phyloP scores from a whole-genome alignment of 805 yeast genomes.

The Yarrowia bubula region DNA sequence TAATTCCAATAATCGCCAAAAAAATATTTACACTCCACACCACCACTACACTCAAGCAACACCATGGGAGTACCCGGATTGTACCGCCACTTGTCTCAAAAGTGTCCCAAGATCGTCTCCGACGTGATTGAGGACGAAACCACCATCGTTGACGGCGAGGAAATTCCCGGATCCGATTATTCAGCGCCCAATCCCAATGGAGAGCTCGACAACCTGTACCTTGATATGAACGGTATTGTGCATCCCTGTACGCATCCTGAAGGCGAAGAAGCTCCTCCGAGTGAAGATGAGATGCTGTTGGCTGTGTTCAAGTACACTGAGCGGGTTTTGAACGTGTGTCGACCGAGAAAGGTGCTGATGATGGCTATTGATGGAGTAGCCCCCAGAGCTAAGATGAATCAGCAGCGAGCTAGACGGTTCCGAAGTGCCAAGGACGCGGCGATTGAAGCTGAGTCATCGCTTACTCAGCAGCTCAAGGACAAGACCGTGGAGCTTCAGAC shows the following conservation, averaged over 20 bases:
- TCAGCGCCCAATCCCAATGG: slow-evolving; percentile 87
- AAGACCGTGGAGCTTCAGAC: slow-evolving; percentile 40
- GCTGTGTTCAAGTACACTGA: slow-evolving; percentile 93
- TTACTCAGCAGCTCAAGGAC: not conserved
- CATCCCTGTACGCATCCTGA: slow-evolving; percentile 99
- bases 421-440: slow-evolving; percentile 88
- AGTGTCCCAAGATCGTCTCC: slow-evolving; percentile 90
- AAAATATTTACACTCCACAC: not conserved
- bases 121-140: slow-evolving; percentile 78
- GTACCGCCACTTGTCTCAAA: slow-evolving; percentile 90
- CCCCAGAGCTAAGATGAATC: slow-evolving; percentile 97
- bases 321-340: slow-evolving; percentile 85
- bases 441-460: slow-evolving; percentile 52
- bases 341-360: slow-evolving; percentile 88
- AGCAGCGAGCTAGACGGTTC: slow-evolving; percentile 90
- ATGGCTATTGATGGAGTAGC: slow-evolving; percentile 99
- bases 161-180: slow-evolving; percentile 60
- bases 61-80: slow-evolving; percentile 88
- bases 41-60: not conserved
- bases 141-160: slow-evolving; percentile 54
- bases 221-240: slow-evolving; percentile 98
- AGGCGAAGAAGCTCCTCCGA: slow-evolving; percentile 90
- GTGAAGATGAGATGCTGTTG: slow-evolving; percentile 94
- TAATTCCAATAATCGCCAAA: not conserved
- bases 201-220: slow-evolving; percentile 85